Evolutionary conservation across 495 filamentous ascomycete species (phyloP).

Genomic region (Annulohypoxylon stygium): DNA sequence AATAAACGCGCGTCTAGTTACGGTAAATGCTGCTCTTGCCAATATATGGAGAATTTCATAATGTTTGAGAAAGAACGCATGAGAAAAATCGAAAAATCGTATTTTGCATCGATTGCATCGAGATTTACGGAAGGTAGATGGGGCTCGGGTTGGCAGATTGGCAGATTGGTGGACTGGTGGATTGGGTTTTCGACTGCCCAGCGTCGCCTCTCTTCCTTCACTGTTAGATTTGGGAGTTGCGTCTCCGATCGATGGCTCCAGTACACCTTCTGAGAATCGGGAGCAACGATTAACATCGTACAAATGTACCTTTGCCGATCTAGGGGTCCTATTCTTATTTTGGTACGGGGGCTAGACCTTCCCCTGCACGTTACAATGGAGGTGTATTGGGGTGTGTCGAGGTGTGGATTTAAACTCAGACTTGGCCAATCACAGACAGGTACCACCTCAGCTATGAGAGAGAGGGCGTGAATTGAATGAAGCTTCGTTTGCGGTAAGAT

Average conservation of each 20-base stretch:
- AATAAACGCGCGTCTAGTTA: not conserved
- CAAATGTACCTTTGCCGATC: slow-evolving; percentile 23
- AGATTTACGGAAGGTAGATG: slow-evolving; percentile 15
- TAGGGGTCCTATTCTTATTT: slow-evolving; percentile 23
- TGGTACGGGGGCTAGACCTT: slow-evolving; percentile 11
- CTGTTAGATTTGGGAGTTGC: slow-evolving; percentile 12
- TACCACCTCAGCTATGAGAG: not conserved
- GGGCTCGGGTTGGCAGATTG: not conserved
- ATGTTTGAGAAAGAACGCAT: not conserved
- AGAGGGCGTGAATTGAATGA: slow-evolving; percentile 4
- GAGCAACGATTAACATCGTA: slow-evolving; percentile 19
- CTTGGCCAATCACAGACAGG: slow-evolving; percentile 6
- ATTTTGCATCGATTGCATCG: slow-evolving; percentile 1
- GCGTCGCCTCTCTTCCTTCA: slow-evolving; percentile 4
- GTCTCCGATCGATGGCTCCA: slow-evolving; percentile 4
- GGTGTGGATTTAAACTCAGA: slow-evolving; percentile 5
- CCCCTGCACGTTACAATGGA: not conserved
- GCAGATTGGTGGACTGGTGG: too few relatives aligned
- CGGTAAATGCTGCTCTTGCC: not conserved
- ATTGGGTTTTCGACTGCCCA: not conserved
- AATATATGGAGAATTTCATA: not conserved
- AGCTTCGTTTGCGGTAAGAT: not conserved
- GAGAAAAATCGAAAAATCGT: slow-evolving; percentile 9
- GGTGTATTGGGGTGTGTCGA: not conserved
- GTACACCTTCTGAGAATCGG: slow-evolving; percentile 9